Percentiles rank a stretch among this genome's conserved stretches.
Evolutionary conservation across 805 yeast genomes (phyloP).

Genomic region (Starmera caribaea): DNA sequence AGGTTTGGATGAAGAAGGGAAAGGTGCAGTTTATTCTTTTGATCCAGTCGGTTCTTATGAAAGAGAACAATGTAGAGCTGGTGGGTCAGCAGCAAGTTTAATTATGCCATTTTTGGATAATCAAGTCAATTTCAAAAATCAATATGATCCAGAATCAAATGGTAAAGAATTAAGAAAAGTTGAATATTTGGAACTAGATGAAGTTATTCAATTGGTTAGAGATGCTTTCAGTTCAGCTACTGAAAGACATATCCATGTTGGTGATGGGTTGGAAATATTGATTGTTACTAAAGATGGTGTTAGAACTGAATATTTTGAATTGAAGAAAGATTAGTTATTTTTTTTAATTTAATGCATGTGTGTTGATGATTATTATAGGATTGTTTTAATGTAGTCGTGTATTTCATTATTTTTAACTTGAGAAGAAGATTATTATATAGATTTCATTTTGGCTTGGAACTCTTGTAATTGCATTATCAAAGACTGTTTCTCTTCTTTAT

Average conservation of each 20-base stretch:
- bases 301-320: slow-evolving; percentile 69
- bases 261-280: slow-evolving; percentile 88
- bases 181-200: slow-evolving; percentile 65
- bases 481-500: neutral
- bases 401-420: too few relatives aligned
- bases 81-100: slow-evolving; percentile 93
- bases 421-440: too few relatives aligned
- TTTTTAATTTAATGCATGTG: neutral
- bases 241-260: slow-evolving; percentile 97
- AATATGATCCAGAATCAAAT: slow-evolving; percentile 68
- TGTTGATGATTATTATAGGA: neutral
- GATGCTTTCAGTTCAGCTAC: slow-evolving; percentile 96
- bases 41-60: slow-evolving; percentile 98
- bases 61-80: slow-evolving; percentile 95
- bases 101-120: slow-evolving; percentile 97
- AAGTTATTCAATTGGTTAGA: slow-evolving; percentile 77
- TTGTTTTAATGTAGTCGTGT: too few relatives aligned
- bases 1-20: slow-evolving; percentile 79
- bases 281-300: slow-evolving; percentile 93
- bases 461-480: neutral
- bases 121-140: slow-evolving; percentile 94
- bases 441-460: too few relatives aligned
- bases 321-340: slow-evolving; percentile 66
- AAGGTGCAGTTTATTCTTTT: slow-evolving; percentile 90
- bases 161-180: slow-evolving; percentile 55